These are phyloP conservation scores for Fusarium oxysporum DNA, from an alignment of 2,329 filamentous ascomycete species.

Conservation along the genomic window DNA sequence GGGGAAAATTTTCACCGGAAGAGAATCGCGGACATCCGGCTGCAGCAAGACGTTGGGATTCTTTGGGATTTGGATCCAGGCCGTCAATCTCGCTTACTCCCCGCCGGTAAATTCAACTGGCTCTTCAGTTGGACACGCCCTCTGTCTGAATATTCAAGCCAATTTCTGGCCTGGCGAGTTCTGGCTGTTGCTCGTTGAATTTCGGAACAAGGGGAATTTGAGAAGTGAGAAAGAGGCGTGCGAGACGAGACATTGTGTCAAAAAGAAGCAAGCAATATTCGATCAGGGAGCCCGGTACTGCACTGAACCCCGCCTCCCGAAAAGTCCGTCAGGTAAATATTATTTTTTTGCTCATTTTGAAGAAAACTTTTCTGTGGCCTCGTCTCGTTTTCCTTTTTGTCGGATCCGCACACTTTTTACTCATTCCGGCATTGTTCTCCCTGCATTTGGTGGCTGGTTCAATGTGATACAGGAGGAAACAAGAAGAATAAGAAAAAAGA, in stretches of 20 bases:
- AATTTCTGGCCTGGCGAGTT: constrained; percentile 25
- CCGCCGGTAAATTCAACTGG: constrained; percentile 51
- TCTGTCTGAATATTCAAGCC: constrained; percentile 8
- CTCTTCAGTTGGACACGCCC: constrained; percentile 39
- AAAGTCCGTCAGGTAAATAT: constrained; percentile 17
- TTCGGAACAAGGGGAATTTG: constrained; percentile 27
- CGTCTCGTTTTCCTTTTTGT: constrained; percentile 23
- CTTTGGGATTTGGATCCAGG: constrained; percentile 38
- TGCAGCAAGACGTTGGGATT: constrained; percentile 44
- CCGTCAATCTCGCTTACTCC: constrained; percentile 52
- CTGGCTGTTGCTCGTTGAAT: constrained; percentile 25
- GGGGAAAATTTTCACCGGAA: constrained; percentile 49
- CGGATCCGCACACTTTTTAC: constrained; percentile 19
- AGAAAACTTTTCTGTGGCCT: constrained; percentile 29
- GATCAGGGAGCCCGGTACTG: background rate
- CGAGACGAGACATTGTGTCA: constrained; percentile 2
- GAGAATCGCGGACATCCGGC: constrained; percentile 42
- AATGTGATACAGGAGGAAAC: constrained; percentile 26
- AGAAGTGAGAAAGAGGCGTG: constrained; percentile 22
- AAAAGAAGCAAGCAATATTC: constrained; percentile 16
- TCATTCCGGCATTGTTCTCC: constrained; percentile 28
- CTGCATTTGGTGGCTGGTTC: constrained; percentile 33
- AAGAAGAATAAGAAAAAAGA: constrained; percentile 28
- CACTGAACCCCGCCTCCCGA: constrained; percentile 29
- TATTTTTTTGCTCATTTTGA: constrained; percentile 13